A percentile compares a stretch with the other conserved stretches of the same genome.
Evolutionary conservation across 2,329 filamentous ascomycete genomes (phyloP).

Genomic region (Ceratocystis albifundus): DNA sequence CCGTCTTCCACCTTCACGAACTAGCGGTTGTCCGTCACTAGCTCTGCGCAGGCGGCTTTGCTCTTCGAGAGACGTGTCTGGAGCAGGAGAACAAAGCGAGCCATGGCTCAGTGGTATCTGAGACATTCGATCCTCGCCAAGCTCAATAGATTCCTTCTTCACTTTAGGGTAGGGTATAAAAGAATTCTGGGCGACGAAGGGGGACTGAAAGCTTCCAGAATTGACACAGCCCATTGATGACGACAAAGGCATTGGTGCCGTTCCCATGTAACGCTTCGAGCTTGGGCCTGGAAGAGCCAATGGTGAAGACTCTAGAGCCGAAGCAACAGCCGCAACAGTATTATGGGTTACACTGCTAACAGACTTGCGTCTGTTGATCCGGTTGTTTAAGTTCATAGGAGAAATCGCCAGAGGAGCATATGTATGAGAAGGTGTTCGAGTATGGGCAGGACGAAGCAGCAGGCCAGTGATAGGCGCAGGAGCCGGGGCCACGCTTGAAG

Average conservation of each 20-base stretch:
- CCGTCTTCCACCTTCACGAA: constrained; percentile 74
- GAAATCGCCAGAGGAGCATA: constrained; percentile 53
- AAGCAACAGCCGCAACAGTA: constrained; percentile 30
- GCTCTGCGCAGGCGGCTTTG: constrained; percentile 48
- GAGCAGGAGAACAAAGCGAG: constrained; percentile 1
- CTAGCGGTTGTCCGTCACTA: constrained; percentile 75
- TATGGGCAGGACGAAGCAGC: constrained; percentile 52
- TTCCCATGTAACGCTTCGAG: constrained; percentile 17
- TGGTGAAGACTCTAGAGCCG: constrained; percentile 35
- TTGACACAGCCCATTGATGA: constrained; percentile 7
- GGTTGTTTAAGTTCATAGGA: constrained; percentile 64
- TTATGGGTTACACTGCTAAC: constrained; percentile 48
- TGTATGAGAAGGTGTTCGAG: constrained; percentile 71
- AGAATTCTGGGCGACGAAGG: constrained; percentile 58
- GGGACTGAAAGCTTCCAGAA: constrained; percentile 32
- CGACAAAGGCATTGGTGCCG: constrained; percentile 4
- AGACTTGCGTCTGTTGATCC: constrained; percentile 87
- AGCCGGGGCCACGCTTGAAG: not conserved
- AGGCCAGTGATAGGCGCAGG: constrained; percentile 37
- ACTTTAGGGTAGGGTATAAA: constrained; percentile 41
- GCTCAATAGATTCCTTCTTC: constrained; percentile 40
- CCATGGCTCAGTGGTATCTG: constrained; percentile 47
- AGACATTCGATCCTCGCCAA: constrained; percentile 52
- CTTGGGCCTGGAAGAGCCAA: constrained; percentile 33
- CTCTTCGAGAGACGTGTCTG: constrained; percentile 31